A percentile compares a stretch with the other conserved stretches of the same genome.
These are phyloP conservation scores for Claviceps capensis DNA, from an alignment of 2,329 filamentous ascomycete genomes.

Conservation along the genomic window DNA sequence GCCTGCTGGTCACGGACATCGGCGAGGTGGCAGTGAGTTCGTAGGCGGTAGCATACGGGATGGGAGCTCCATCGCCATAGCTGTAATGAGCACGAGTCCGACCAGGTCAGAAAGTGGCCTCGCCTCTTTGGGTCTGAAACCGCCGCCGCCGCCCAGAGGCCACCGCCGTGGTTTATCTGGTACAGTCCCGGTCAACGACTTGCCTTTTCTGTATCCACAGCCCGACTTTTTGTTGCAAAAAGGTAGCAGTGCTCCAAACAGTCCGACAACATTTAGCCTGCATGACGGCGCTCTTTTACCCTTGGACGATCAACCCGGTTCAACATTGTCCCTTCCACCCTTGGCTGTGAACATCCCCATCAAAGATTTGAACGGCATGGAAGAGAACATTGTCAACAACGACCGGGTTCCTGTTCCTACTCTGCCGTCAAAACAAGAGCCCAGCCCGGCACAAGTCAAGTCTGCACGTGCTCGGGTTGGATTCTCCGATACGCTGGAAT, in stretches of 20 bases:
- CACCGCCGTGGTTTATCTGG: constrained; percentile 62
- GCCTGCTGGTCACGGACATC: constrained; percentile 56
- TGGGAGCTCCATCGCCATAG: constrained; percentile 43
- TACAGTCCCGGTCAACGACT: constrained; percentile 72
- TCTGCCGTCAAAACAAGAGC: constrained; percentile 5
- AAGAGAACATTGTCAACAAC: constrained; percentile 1
- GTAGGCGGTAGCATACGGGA: constrained; percentile 58
- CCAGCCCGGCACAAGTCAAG: constrained; percentile 16
- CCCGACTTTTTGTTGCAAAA: constrained; percentile 36
- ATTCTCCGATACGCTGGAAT: constrained; percentile 74
- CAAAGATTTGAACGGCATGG: neutral
- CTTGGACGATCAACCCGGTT: constrained; percentile 4
- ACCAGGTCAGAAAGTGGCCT: constrained; percentile 49
- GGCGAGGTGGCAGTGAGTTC: constrained; percentile 74
- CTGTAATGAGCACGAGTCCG: constrained; percentile 54
- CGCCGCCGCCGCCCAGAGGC: constrained; percentile 35
- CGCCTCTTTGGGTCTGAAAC: constrained; percentile 39
- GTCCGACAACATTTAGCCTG: constrained; percentile 35
- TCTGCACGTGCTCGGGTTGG: constrained; percentile 52
- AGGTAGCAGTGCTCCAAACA: constrained; percentile 51
- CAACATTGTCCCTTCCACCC: constrained; percentile 5
- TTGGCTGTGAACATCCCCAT: neutral
- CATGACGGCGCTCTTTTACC: constrained; percentile 12
- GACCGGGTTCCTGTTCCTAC: constrained; percentile 3
- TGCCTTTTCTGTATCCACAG: constrained; percentile 53